phyloP scores from a whole-genome alignment of 2,329 filamentous ascomycete genomes.

The Fusarium torulosum region DNA sequence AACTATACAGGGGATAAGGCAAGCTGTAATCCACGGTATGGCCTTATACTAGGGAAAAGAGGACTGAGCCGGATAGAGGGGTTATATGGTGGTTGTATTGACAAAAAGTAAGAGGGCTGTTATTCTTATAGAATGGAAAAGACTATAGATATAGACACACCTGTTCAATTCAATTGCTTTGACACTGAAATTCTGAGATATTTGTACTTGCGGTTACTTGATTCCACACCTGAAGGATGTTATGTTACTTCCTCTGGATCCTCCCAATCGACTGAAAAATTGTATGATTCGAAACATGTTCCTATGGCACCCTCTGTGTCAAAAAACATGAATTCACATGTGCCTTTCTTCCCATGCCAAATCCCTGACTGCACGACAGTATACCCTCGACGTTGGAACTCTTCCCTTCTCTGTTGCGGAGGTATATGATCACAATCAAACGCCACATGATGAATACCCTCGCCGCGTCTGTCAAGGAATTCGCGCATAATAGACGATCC shows the following conservation, averaged over 20 bases:
- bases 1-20: no score
- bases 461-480: background rate
- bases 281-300: conserved; percentile 3
- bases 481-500: background rate
- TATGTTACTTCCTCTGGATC: background rate
- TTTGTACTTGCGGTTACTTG: no score
- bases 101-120: no score
- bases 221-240: no score
- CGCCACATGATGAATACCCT: conserved; percentile 1
- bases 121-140: no score
- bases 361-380: background rate
- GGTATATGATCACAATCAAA: conserved; percentile 5
- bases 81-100: no score
- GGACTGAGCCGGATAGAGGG: no score
- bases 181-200: no score
- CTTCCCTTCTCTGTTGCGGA: background rate
- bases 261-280: conserved; percentile 8
- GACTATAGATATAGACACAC: no score
- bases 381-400: background rate
- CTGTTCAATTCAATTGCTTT: no score
- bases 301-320: conserved; percentile 2
- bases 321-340: conserved; percentile 8
- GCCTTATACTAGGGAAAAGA: no score
- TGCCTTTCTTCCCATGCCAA: conserved; percentile 8
- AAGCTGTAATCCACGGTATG: no score